These are phyloP conservation scores for Malus orientalis DNA, from an alignment of 306 rosid species.

Conservation along the genomic window DNA sequence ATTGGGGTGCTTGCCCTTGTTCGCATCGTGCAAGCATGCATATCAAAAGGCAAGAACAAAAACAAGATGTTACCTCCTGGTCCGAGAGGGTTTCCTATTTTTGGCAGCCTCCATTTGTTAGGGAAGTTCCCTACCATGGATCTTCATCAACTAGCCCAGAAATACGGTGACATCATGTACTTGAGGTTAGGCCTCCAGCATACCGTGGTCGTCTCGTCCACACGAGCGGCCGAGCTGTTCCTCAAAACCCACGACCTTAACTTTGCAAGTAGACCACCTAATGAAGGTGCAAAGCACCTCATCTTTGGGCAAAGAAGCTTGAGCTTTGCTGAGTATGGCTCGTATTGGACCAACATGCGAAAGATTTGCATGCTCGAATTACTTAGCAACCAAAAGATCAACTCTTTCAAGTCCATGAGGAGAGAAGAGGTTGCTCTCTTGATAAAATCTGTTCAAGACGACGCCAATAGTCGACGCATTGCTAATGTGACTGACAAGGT, in stretches of 20 bases:
- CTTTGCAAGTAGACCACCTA: constrained; percentile 22
- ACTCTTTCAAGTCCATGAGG: constrained; percentile 21
- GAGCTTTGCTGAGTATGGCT: constrained; percentile 10
- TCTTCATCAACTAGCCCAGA: constrained; percentile 7
- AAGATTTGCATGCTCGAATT: constrained; percentile 28
- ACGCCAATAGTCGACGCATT: background rate
- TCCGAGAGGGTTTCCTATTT: constrained; percentile 11
- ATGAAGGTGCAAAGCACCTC: constrained; percentile 6
- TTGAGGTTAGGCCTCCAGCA: constrained; percentile 14
- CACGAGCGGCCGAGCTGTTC: constrained; percentile 38
- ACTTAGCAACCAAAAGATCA: constrained; percentile 19
- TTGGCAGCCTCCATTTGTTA: constrained; percentile 39
- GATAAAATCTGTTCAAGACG: background rate
- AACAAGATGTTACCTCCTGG: constrained; percentile 20
- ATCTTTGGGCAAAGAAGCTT: constrained; percentile 9
- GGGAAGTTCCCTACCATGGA: constrained; percentile 30
- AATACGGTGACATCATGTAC: constrained; percentile 25
- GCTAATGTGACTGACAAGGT: constrained; percentile 14
- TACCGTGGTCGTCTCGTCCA: constrained; percentile 21
- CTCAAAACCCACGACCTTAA: constrained; percentile 46
- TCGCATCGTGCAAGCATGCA: background rate
- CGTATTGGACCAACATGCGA: constrained; percentile 25
- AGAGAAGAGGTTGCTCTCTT: background rate
- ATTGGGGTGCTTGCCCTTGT: too few relatives aligned
- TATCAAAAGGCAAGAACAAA: background rate